These are phyloP conservation scores for Phytophthora crassamura DNA, from an alignment of 352 stramenopile species.

Conservation along the genomic window DNA sequence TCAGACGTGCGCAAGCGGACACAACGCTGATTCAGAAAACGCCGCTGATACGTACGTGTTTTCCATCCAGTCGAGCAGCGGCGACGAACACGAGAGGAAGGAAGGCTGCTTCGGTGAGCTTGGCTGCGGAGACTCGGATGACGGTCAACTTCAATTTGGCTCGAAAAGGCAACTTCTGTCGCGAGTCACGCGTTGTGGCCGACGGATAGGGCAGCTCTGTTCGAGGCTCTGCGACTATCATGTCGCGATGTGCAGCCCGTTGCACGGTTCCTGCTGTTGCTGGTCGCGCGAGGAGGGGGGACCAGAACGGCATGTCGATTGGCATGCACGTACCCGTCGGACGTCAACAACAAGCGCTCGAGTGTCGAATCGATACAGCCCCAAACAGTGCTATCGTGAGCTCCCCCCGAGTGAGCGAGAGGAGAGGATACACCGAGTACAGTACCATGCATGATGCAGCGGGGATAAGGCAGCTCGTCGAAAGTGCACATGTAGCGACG, in stretches of 20 bases:
- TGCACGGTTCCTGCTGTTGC: conserved; percentile 33
- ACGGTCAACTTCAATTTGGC: conserved; percentile 31
- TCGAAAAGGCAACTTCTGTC: background rate
- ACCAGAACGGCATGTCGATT: conserved; percentile 30
- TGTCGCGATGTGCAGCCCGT: conserved; percentile 24
- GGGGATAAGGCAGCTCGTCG: too few relatives aligned
- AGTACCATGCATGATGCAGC: too few relatives aligned
- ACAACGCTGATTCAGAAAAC: conserved; percentile 21
- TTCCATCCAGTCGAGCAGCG: background rate
- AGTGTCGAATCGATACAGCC: too few relatives aligned
- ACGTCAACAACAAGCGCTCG: background rate
- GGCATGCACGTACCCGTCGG: conserved; percentile 1
- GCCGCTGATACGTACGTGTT: too few relatives aligned
- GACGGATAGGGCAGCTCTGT: conserved; percentile 26
- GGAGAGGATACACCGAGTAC: too few relatives aligned
- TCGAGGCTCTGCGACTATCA: conserved; percentile 11
- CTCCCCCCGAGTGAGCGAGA: too few relatives aligned
- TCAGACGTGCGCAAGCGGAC: background rate
- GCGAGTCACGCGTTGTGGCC: background rate
- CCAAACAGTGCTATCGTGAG: too few relatives aligned
- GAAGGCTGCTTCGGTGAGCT: too few relatives aligned
- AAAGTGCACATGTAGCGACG: conserved; percentile 18
- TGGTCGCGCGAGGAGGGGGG: conserved; percentile 14
- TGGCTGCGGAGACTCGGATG: background rate
- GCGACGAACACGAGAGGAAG: conserved; percentile 4